A percentile compares a stretch with the other conserved stretches of the same genome.
phyloP scores from a whole-genome alignment of 2,329 filamentous ascomycete species.

The Atkinsonella hypoxylon region DNA sequence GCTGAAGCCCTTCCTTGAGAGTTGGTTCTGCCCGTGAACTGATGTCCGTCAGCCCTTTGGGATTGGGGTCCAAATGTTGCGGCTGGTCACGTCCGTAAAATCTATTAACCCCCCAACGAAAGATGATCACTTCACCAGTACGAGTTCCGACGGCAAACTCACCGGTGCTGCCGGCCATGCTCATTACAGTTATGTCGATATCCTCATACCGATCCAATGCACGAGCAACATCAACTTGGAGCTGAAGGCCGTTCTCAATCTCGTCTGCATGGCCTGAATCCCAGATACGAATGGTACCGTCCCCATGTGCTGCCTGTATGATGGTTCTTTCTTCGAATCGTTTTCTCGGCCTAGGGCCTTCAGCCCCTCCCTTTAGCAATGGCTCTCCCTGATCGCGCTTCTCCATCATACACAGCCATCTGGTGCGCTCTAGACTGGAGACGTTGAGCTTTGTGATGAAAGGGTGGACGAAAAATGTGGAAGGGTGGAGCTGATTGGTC shows the following conservation, averaged over 20 bases:
- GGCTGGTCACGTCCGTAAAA: conserved; percentile 51
- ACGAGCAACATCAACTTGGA: conserved; percentile 79
- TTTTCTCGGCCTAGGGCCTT: conserved; percentile 56
- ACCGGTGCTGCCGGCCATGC: conserved; percentile 66
- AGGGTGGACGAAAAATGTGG: conserved; percentile 77
- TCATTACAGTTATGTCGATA: conserved; percentile 67
- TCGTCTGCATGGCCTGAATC: conserved; percentile 87
- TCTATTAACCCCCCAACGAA: conserved; percentile 76
- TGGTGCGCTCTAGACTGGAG: conserved; percentile 61
- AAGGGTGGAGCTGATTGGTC: conserved; percentile 85
- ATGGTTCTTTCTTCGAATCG: conserved; percentile 76
- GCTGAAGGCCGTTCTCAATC: conserved; percentile 69
- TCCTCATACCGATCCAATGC: conserved; percentile 70
- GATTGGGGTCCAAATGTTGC: conserved; percentile 41
- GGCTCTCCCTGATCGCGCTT: conserved; percentile 65
- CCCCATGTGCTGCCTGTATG: conserved; percentile 76
- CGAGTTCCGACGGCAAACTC: conserved; percentile 75
- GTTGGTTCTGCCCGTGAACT: conserved; percentile 56
- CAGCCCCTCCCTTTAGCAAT: conserved; percentile 68
- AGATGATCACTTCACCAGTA: conserved; percentile 76
- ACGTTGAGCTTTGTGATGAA: conserved; percentile 66
- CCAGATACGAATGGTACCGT: conserved; percentile 87
- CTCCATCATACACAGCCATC: conserved; percentile 89
- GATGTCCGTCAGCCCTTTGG: conserved; percentile 65
- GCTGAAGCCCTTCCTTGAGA: conserved; percentile 71